Evolutionary conservation across 2,329 filamentous ascomycete species (phyloP).

Genomic region (Fonsecaea erecta): DNA sequence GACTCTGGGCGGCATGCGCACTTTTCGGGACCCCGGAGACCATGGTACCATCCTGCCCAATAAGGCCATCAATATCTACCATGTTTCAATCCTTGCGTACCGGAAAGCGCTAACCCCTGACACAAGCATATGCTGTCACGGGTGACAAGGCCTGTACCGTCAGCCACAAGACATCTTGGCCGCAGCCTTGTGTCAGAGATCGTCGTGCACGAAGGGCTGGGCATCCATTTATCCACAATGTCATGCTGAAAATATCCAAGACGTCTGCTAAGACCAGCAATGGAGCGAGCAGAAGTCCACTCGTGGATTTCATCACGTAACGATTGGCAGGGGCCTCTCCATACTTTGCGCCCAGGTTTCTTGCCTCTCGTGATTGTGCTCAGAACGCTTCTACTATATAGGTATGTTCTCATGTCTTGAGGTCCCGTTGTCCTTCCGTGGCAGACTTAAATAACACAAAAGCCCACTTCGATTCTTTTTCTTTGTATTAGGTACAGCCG

Average conservation of each 20-base stretch:
- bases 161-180: slow-evolving; percentile 5
- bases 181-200: slow-evolving; percentile 23
- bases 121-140: neutral
- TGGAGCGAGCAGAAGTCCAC: slow-evolving; percentile 10
- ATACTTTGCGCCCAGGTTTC: neutral
- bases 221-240: slow-evolving; percentile 7
- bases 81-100: neutral
- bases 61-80: neutral
- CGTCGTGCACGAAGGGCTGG: slow-evolving; percentile 2
- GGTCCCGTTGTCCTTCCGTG: neutral
- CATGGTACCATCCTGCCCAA: slow-evolving; percentile 1
- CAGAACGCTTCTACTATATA: neutral
- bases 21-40: neutral
- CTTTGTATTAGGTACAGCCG: neutral
- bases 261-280: neutral
- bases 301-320: slow-evolving; percentile 23
- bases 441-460: neutral
- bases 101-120: slow-evolving; percentile 6
- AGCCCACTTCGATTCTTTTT: neutral
- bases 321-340: slow-evolving; percentile 12
- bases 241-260: slow-evolving; percentile 6
- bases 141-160: slow-evolving; percentile 1
- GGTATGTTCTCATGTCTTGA: neutral
- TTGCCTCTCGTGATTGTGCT: neutral
- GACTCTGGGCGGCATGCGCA: slow-evolving; percentile 1